Percentiles rank a stretch among this genome's conserved stretches.
Evolutionary conservation across 768 basidiomycete genomes (phyloP).

Genomic region (Nidularia pulvinata): DNA sequence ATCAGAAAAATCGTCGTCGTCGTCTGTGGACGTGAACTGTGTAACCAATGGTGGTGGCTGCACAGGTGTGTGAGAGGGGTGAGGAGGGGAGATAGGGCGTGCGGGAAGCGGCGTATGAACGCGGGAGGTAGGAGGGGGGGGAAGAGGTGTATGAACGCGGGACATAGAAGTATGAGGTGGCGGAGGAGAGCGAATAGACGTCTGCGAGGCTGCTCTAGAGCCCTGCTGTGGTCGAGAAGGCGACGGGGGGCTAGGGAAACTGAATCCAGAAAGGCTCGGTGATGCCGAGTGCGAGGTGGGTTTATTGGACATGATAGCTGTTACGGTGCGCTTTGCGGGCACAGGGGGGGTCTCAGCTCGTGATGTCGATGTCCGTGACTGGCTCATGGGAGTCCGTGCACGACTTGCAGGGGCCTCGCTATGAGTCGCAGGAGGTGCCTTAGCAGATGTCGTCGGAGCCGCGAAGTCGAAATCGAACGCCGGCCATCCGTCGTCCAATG

Average conservation of each 20-base stretch:
- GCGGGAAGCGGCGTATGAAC: constrained; percentile 12
- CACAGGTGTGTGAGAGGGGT: constrained; percentile 4
- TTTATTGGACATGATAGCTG: constrained; percentile 28
- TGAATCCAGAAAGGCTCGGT: constrained; percentile 11
- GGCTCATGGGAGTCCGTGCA: no score
- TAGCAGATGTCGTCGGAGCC: background rate
- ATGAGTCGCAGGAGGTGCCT: background rate
- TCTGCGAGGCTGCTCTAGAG: background rate
- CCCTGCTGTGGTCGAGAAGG: constrained; percentile 1
- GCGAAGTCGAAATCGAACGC: constrained; percentile 13
- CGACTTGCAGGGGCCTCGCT: background rate
- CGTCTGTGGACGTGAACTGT: constrained; percentile 17
- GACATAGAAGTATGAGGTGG: constrained; percentile 15
- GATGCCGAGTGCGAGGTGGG: constrained; percentile 10
- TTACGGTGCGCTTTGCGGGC: constrained; percentile 12
- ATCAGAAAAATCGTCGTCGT: constrained; percentile 58
- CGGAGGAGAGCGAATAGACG: background rate
- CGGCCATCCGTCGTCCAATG: constrained; percentile 10
- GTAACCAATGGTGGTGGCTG: constrained; percentile 22
- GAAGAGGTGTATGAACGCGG: constrained; percentile 7
- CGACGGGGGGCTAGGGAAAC: constrained; percentile 10
- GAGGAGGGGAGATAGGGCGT: constrained; percentile 15
- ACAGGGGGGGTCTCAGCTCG: constrained; percentile 8
- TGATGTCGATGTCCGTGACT: background rate
- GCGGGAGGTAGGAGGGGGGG: constrained; percentile 11